Evolutionary conservation across 768 basidiomycete species (phyloP).

Genomic region (Pleurotus salmoneostramineus): DNA sequence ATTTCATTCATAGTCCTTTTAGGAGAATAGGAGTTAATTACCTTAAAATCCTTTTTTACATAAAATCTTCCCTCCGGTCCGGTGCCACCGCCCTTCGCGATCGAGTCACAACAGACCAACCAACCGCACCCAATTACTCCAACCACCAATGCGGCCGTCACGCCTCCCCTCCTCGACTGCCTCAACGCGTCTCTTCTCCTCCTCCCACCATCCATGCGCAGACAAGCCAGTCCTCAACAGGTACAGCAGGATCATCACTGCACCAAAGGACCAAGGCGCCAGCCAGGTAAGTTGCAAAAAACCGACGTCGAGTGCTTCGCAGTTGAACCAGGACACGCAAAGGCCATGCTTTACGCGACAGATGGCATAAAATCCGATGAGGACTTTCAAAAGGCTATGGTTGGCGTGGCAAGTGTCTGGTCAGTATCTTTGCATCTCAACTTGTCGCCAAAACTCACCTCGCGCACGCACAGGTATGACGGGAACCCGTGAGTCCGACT

Average conservation of each 20-base stretch:
- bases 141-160: conserved; percentile 8
- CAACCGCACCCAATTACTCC: not conserved
- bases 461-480: conserved; percentile 72
- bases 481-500: conserved; percentile 83
- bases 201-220: conserved; percentile 20
- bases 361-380: conserved; percentile 78
- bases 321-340: conserved; percentile 10
- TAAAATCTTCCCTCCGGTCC: not conserved
- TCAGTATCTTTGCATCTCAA: conserved; percentile 31
- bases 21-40: not conserved
- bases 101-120: conserved; percentile 1
- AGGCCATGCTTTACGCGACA: conserved; percentile 99
- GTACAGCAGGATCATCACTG: conserved; percentile 80
- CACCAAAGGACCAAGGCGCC: conserved; percentile 92
- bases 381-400: conserved; percentile 96
- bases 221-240: conserved; percentile 52
- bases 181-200: conserved; percentile 2
- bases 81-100: conserved; percentile 1
- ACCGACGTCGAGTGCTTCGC: not conserved
- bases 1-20: not conserved
- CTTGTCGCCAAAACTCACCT: conserved; percentile 11
- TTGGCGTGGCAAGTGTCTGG: conserved; percentile 97
- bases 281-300: conserved; percentile 59
- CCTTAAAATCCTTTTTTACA: not conserved
- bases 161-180: conserved; percentile 9